Base-by-base conservation (phyloP, 176 grass and related monocot genomes). In the Calamus simplicifolius region DNA sequence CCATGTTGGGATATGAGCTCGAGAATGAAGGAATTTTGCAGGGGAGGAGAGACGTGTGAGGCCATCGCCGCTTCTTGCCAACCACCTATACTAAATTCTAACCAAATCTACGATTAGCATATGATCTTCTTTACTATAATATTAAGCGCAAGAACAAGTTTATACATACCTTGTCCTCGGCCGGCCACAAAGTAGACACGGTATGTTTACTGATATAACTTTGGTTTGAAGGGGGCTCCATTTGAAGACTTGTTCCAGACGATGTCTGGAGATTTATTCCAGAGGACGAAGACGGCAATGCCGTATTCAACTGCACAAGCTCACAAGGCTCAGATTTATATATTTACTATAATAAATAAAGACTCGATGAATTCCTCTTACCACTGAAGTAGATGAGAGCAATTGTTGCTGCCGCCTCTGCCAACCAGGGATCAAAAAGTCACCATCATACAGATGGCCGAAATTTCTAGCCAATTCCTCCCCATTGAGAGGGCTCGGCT, bases 221-320 rank as follows among this genome's bases (percentile, higher is more conserved):
- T 73, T 73, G 70, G 70, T 73, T 73, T 73, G 70, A 63, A 73
- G 70, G 70, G 59, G 29, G 58, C 70, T 73, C 70, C 31, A 55
- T 73, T 27, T 25, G 51, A 73, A 59, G 55, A 59, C 48, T 51
- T 29, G 14, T 23, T 68, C 65, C 65, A 68, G 65, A 68, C 4
- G 66, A 50, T 23, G 48, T 73, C 49, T 25, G 51, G 63, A 59
- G 55, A 59, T 28, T 51, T 29, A 18, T 23, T 68, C 65, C 65
- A 68, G 65, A 68, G 2, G 66, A 50, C 4, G 25, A 15, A 29
- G 70, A 50, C 18, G 28, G 29, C 38, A 19, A 48, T 25, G 29
- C 50, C 27, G 17, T 27, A 29, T 63, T 73, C 29, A 25, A 29
- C 70, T 73, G 59, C 50, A 63, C 48, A 73, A 15, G 0, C 8